Evolutionary conservation across 768 basidiomycete genomes (phyloP).

Genomic region (Leucocoprinus leucothites): DNA sequence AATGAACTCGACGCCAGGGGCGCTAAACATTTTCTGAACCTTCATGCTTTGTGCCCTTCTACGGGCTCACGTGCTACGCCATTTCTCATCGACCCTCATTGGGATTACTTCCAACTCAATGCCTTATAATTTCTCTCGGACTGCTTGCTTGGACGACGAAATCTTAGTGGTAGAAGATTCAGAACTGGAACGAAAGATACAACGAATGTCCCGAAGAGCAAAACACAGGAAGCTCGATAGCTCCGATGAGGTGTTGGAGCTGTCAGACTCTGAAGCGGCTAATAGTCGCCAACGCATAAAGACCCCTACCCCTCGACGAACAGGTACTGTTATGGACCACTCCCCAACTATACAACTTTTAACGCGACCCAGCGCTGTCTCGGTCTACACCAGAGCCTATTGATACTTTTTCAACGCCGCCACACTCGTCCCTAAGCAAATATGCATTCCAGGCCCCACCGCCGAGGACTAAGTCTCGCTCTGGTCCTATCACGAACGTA

Average conservation of each 20-base stretch:
- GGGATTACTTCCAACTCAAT: too few species aligned
- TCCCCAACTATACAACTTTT: neutral
- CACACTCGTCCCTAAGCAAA: neutral
- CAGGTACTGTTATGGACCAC: too few species aligned
- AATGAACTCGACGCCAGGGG: neutral
- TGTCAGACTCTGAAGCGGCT: too few species aligned
- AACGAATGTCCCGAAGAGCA: slow-evolving; percentile 19
- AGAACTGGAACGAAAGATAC: slow-evolving; percentile 59
- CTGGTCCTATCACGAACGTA: neutral
- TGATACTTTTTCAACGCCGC: neutral
- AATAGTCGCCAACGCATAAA: too few species aligned
- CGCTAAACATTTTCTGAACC: too few species aligned
- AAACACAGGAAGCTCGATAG: neutral
- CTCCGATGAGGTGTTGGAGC: slow-evolving; percentile 15
- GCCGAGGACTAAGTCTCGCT: neutral
- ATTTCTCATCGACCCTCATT: too few species aligned
- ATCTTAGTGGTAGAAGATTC: slow-evolving; percentile 61
- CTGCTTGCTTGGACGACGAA: slow-evolving; percentile 11
- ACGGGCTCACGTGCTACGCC: too few species aligned
- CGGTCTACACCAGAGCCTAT: neutral
- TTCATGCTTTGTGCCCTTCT: too few species aligned
- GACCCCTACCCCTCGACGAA: too few species aligned
- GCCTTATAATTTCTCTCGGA: too few species aligned
- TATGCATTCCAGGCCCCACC: neutral
- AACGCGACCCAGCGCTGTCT: neutral